Conservation (phyloP, 768 basidiomycete genomes). For the Tricholoma sp. region DNA sequence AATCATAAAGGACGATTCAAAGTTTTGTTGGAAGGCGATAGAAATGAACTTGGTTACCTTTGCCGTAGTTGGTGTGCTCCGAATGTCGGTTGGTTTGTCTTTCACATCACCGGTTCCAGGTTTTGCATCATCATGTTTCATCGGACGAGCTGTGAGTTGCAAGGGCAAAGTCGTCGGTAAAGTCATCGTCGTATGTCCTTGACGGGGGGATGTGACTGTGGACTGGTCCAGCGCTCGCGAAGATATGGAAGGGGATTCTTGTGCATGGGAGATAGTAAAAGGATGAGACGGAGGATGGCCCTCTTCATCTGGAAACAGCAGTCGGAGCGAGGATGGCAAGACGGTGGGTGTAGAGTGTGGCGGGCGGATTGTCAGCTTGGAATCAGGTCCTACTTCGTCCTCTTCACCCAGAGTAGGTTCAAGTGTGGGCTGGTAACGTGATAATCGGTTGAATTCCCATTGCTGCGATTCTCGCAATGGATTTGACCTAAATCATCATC, state of each 20-base stretch:
- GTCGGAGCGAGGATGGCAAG: constrained; percentile 73
- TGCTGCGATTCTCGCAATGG: constrained; percentile 21
- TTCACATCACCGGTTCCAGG: neutral
- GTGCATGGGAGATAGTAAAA: neutral
- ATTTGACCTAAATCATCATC: constrained; percentile 9
- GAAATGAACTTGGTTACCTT: neutral
- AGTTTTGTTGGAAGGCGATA: neutral
- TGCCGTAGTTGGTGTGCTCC: neutral
- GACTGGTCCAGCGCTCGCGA: neutral
- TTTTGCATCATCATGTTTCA: neutral
- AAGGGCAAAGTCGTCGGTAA: neutral
- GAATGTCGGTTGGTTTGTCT: neutral
- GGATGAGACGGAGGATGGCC: neutral
- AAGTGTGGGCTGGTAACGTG: constrained; percentile 38
- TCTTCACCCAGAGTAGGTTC: constrained; percentile 21
- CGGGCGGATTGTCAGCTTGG: constrained; percentile 37
- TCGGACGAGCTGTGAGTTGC: neutral
- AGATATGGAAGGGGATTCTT: neutral
- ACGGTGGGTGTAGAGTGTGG: constrained; percentile 41
- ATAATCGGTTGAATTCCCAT: constrained; percentile 64
- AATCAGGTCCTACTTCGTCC: constrained; percentile 16
- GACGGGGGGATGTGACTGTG: neutral
- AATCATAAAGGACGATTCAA: neutral
- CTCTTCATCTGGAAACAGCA: constrained; percentile 64
- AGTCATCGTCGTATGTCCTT: neutral